Evolutionary conservation across 331 rosid species (phyloP).

Genomic region (Malus hybrid): DNA sequence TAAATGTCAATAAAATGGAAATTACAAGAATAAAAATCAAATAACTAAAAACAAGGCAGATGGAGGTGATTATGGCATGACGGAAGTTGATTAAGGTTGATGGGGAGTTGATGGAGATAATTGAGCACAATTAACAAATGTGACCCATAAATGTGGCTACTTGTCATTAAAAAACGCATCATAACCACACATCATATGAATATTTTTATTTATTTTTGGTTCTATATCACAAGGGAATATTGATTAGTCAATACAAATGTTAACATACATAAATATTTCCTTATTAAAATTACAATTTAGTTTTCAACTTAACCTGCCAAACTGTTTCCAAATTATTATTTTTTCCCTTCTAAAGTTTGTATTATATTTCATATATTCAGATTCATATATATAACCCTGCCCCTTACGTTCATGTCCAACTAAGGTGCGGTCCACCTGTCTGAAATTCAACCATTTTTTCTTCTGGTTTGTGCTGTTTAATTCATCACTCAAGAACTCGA

Average conservation of each 20-base stretch:
- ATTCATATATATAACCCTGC: neutral
- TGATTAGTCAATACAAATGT: too few species aligned
- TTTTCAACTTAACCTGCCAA: neutral
- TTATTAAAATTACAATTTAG: too few species aligned
- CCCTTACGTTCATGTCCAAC: constrained; percentile 7
- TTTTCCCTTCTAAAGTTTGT: neutral
- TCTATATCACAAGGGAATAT: neutral
- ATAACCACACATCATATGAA: too few species aligned
- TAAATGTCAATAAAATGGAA: neutral
- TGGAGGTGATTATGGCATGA: neutral
- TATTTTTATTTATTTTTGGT: too few species aligned
- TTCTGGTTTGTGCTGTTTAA: constrained; percentile 19
- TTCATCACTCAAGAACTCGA: neutral
- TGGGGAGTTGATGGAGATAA: neutral
- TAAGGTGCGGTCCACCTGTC: constrained; percentile 10
- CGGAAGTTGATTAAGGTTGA: neutral
- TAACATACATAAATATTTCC: too few species aligned
- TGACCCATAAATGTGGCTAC: neutral
- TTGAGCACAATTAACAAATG: neutral
- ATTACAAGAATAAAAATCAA: neutral
- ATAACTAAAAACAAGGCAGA: neutral
- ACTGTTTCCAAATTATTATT: neutral
- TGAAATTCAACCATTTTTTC: constrained; percentile 23
- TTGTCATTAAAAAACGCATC: neutral
- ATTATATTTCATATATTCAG: neutral